These are phyloP conservation scores for Sugiyamaella valdiviana DNA, from an alignment of 805 yeast species.

Conservation along the genomic window DNA sequence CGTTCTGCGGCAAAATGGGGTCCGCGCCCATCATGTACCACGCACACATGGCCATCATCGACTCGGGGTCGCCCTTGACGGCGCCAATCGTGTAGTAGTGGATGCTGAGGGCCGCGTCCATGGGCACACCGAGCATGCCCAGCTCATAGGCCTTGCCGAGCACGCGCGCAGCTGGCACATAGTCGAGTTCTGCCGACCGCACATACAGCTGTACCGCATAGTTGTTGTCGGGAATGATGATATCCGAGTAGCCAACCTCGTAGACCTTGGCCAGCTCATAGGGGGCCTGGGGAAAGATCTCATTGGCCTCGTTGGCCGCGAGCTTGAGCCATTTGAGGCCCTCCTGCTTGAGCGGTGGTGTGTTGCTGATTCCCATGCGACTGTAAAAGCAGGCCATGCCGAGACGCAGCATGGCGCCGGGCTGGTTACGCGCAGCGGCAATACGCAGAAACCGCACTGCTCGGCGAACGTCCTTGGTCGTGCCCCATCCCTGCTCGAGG, in stretches of 20 bases:
- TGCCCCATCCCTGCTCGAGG: constrained; percentile 91
- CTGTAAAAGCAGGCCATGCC: constrained; percentile 83
- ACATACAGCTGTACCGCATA: constrained; percentile 84
- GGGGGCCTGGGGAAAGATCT: constrained; percentile 86
- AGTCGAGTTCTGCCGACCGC: constrained; percentile 85
- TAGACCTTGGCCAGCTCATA: constrained; percentile 84
- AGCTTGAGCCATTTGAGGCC: constrained; percentile 92
- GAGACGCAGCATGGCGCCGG: constrained; percentile 92
- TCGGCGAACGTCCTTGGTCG: constrained; percentile 79
- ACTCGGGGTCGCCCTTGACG: constrained; percentile 73
- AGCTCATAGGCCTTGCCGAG: constrained; percentile 81
- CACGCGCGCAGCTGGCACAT: constrained; percentile 68
- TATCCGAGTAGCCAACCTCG: constrained; percentile 77
- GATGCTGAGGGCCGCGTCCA: constrained; percentile 75
- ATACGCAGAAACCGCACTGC: constrained; percentile 75
- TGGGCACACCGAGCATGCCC: constrained; percentile 61
- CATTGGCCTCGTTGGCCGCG: constrained; percentile 79
- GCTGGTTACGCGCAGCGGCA: constrained; percentile 88
- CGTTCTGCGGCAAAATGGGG: constrained; percentile 71
- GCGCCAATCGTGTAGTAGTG: constrained; percentile 94
- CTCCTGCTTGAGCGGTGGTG: constrained; percentile 63
- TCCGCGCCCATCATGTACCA: constrained; percentile 94
- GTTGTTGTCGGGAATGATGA: constrained; percentile 72
- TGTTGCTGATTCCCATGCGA: constrained; percentile 68
- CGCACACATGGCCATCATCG: constrained; percentile 92